phyloP scores from a whole-genome alignment of 768 basidiomycete genomes.

The Kwoniella botswanensis region DNA sequence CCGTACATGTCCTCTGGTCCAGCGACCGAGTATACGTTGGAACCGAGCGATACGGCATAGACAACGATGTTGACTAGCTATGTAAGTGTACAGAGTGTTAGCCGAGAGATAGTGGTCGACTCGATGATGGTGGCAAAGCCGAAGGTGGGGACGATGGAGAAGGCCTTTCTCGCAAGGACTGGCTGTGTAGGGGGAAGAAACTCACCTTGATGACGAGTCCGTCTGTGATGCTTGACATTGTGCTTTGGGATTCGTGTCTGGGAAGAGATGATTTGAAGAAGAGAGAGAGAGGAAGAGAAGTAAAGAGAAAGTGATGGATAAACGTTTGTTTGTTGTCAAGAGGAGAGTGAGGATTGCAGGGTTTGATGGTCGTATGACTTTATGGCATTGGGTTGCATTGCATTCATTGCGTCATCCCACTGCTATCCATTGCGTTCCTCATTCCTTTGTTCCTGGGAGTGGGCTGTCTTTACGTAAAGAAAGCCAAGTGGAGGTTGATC shows the following conservation, averaged over 20 bases:
- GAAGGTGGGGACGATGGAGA: background rate
- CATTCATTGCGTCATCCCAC: conserved; percentile 13
- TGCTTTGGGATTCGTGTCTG: background rate
- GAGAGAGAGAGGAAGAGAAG: background rate
- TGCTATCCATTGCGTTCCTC: background rate
- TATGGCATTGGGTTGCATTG: background rate
- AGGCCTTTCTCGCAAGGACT: background rate
- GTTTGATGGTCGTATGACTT: conserved; percentile 4
- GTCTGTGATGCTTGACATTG: conserved; percentile 66
- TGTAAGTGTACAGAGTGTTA: background rate
- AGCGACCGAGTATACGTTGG: conserved; percentile 82
- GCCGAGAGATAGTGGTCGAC: background rate
- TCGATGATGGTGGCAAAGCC: conserved; percentile 1
- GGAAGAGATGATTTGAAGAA: background rate
- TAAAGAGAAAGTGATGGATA: background rate
- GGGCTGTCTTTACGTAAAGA: conserved; percentile 1
- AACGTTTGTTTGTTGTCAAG: conserved; percentile 7
- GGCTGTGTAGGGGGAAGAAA: background rate
- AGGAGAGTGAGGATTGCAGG: background rate
- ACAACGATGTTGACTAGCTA: conserved; percentile 75
- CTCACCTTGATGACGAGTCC: conserved; percentile 78
- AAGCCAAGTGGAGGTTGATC: conserved; percentile 18
- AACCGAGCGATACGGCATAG: conserved; percentile 79
- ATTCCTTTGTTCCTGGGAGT: conserved; percentile 3
- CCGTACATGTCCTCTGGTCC: conserved; percentile 64